Evolutionary conservation across 139 green algal species (phyloP), one percentile per base, ranked within the genome.

Genomic region (Chlorella sp.): DNA sequence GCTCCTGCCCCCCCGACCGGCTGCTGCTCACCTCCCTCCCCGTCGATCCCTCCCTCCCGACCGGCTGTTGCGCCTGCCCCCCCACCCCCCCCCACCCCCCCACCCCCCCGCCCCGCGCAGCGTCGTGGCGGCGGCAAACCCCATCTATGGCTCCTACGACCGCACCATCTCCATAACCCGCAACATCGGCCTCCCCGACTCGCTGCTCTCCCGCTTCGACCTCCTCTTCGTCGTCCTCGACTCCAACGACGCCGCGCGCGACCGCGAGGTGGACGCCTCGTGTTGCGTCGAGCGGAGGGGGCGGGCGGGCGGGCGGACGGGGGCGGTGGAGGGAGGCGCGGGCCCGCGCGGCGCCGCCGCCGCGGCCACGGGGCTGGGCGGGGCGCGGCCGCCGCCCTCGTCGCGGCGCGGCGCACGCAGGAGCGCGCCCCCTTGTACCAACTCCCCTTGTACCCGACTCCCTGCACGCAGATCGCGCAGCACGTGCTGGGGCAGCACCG

Each of bases 151-250:
- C 42, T 74, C 65, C 66, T 87, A 87, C 73, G 67, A 97, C 84
- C 86, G 92, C 69, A 84, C 79, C 77, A 90, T 95, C 67, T 90
- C 83, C 55, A 88, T 97, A 66, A 93, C 87, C 25, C 83, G 86
- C 51, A 99, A 99, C 87, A 97, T 99, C 68, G 93, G 93, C 67
- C 88, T 99, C 74, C 96, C 96, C 40, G 96, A 98, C 89, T 98
- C 93, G 7, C 87, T 99, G 77, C 89, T 99, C 45, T 98, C 93
- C 2, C 94, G 96, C 68, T 99, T 99, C 78, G 96, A 99, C 85
- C 87, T 99, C 79, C 83, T 98, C 23, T 99, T 99, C 71, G 90
- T 99, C 40, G 88, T 99, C 74, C 87, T 97, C 41, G 96, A 99
- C 88, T 89, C 94, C 71, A 95, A 92, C 77, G 88, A 91, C 46